A percentile compares a stretch with the other conserved stretches of the same genome.
These are phyloP conservation scores for Alternaria infectoria DNA, from an alignment of 2,329 filamentous ascomycete species.

Conservation along the genomic window DNA sequence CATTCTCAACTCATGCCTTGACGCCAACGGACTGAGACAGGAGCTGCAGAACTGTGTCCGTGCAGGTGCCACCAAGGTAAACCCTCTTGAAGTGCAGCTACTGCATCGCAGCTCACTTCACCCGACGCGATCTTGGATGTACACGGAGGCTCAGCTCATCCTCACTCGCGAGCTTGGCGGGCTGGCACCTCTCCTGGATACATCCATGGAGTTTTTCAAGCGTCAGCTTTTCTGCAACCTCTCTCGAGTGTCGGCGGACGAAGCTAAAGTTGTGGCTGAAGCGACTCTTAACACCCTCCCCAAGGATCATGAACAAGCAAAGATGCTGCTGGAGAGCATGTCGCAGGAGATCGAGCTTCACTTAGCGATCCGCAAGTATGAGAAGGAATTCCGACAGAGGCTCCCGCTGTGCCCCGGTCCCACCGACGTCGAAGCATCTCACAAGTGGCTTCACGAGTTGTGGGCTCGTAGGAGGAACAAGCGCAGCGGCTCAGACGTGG, in stretches of 20 bases:
- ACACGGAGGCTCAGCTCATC: slow-evolving; percentile 30
- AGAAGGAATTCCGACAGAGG: slow-evolving; percentile 28
- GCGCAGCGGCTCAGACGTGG: slow-evolving; percentile 22
- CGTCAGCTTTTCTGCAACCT: slow-evolving; percentile 29
- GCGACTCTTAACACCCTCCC: slow-evolving; percentile 3
- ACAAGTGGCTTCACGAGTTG: slow-evolving; percentile 30
- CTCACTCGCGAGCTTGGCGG: slow-evolving; percentile 30
- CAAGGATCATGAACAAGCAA: slow-evolving; percentile 11
- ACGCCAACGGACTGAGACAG: slow-evolving; percentile 26
- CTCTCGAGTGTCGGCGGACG: slow-evolving; percentile 6
- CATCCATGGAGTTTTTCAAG: slow-evolving; percentile 28
- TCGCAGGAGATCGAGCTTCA: slow-evolving; percentile 26
- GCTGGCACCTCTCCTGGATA: slow-evolving; percentile 23
- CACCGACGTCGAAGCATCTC: slow-evolving; percentile 24
- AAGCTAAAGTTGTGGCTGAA: slow-evolving; percentile 15
- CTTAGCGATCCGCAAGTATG: slow-evolving; percentile 29
- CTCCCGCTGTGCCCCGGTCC: slow-evolving; percentile 34
- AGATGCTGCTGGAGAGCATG: slow-evolving; percentile 25
- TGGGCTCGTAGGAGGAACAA: slow-evolving; percentile 28
- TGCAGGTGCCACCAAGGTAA: slow-evolving; percentile 26
- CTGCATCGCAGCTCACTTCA: slow-evolving; percentile 29
- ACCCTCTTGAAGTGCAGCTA: slow-evolving; percentile 35
- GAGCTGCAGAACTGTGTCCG: slow-evolving; percentile 24
- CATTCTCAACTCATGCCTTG: slow-evolving; percentile 29
- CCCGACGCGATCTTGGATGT: slow-evolving; percentile 29